Percentiles rank a stretch among this genome's conserved stretches.
Conservation (phyloP, 768 basidiomycete species). For the Phaffia tasmanica region DNA sequence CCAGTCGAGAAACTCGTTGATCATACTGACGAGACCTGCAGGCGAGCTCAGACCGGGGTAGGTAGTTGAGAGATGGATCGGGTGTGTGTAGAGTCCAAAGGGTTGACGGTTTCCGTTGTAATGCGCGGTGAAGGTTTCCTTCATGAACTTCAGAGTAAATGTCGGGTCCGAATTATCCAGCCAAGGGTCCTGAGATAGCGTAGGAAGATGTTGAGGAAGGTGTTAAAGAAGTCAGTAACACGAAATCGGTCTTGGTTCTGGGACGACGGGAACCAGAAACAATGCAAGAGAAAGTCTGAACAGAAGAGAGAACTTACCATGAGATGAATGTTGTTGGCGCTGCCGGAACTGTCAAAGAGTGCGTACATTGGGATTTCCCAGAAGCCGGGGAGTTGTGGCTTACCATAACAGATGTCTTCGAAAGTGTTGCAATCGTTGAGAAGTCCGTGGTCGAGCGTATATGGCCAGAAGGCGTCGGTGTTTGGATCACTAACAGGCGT, state of each 20-base stretch:
- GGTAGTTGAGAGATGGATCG: constrained; percentile 52
- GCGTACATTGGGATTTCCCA: constrained; percentile 81
- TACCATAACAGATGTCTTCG: constrained; percentile 51
- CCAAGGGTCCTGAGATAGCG: constrained; percentile 56
- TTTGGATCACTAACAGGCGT: constrained; percentile 54
- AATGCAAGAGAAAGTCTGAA: too few species aligned
- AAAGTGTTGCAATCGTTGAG: constrained; percentile 62
- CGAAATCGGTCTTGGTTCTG: too few species aligned
- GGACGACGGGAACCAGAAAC: too few species aligned
- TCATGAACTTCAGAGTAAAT: constrained; percentile 41
- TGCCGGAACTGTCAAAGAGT: constrained; percentile 53
- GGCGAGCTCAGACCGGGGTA: constrained; percentile 38
- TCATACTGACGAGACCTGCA: constrained; percentile 56
- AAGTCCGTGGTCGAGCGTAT: constrained; percentile 56
- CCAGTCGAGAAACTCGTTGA: constrained; percentile 72
- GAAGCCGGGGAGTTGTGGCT: constrained; percentile 61
- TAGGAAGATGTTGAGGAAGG: constrained; percentile 50
- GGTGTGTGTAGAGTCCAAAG: constrained; percentile 70
- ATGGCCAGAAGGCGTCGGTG: constrained; percentile 70
- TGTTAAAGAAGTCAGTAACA: neutral
- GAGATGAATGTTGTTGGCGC: constrained; percentile 29
- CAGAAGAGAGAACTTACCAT: neutral
- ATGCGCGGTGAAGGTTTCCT: constrained; percentile 60
- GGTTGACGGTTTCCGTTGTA: constrained; percentile 67
- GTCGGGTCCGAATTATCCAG: constrained; percentile 37